Base-by-base conservation (phyloP, 441 rosid species). In the Populus trichocarpa region DNA sequence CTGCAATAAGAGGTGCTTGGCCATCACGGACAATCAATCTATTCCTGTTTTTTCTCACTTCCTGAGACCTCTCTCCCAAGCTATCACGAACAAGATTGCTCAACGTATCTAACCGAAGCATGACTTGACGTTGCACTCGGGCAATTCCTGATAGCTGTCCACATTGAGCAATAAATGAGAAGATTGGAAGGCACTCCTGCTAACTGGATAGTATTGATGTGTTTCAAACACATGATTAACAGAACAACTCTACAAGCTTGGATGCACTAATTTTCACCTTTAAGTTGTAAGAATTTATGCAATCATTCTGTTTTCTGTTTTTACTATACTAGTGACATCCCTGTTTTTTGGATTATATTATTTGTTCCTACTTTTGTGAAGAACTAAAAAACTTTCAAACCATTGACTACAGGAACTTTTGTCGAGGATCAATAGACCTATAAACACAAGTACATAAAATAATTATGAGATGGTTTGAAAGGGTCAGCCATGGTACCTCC, bases 101-200 rank as follows among this genome's bases (percentile, higher is more conserved):
- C 66, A 95, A 83, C 71, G 82, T 90, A 77, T 92, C 97, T 57
- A 97, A 74, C 86, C 85, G 92, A 81, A 88, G 95, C 89, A 89
- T 86, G 73, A 97, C 84, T 84, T 93, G 99, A 35, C 97, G 90
- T 73, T 97, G 99, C 75, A 92, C 93, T 46, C 91, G 83, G 18
- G 86, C 75, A 8, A 97, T 83, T 4, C 81, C 80, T 8, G 92
- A 89, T 81, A 92, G 81, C 98, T 91, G 86, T 75, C 79, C 74
- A 81, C 78, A 35, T 75, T 8, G 59, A 74, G 69, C 12, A 32
- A n/a, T 69, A 23, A 16, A 63, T 71, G 68, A 78, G 80, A 71
- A 74, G 40, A 59, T 69, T 40, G 9, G 32, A 42, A 50, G 18
- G 42, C 74, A 72, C 18, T 2, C 10, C 42, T 32, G 32, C 33